These are phyloP conservation scores for Monilinia polystroma DNA, from an alignment of 2,329 filamentous ascomycete species.

Conservation along the genomic window DNA sequence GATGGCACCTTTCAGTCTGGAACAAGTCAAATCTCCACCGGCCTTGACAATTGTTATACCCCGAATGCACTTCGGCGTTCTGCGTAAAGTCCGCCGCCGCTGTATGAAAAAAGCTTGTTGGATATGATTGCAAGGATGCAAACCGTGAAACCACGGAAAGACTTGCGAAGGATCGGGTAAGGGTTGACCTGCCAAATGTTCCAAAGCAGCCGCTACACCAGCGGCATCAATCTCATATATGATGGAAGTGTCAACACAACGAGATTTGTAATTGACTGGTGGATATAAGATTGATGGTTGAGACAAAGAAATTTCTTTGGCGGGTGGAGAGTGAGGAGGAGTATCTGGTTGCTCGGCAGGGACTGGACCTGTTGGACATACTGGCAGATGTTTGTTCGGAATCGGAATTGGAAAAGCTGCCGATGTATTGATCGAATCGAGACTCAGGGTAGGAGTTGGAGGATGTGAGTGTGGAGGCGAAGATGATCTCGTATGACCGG, in stretches of 20 bases:
- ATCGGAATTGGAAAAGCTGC: slow-evolving; percentile 59
- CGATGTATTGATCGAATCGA: slow-evolving; percentile 52
- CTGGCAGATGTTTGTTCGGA: slow-evolving; percentile 88
- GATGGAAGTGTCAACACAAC: slow-evolving; percentile 53
- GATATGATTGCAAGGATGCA: slow-evolving; percentile 84
- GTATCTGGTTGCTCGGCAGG: slow-evolving; percentile 56
- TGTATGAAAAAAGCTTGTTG: slow-evolving; percentile 88
- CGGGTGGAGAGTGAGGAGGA: slow-evolving; percentile 63
- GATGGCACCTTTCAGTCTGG: slow-evolving; percentile 84
- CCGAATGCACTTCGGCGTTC: slow-evolving; percentile 73
- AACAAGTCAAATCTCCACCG: slow-evolving; percentile 70
- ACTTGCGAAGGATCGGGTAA: slow-evolving; percentile 82
- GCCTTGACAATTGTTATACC: slow-evolving; percentile 86
- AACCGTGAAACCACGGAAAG: slow-evolving; percentile 94
- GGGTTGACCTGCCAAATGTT: slow-evolving; percentile 74
- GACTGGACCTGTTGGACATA: slow-evolving; percentile 77
- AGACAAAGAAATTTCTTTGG: slow-evolving; percentile 54
- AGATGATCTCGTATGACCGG: slow-evolving; percentile 40
- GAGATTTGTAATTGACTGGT: slow-evolving; percentile 59
- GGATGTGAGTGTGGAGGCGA: slow-evolving; percentile 51
- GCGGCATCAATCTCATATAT: slow-evolving; percentile 72
- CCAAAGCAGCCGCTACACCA: slow-evolving; percentile 69
- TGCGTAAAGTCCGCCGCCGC: slow-evolving; percentile 67
- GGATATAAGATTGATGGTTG: slow-evolving; percentile 73
- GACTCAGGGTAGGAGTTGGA: slow-evolving; percentile 54